Conservation (phyloP, 495 filamentous ascomycete species). For the Aspergillus ellipticus region DNA sequence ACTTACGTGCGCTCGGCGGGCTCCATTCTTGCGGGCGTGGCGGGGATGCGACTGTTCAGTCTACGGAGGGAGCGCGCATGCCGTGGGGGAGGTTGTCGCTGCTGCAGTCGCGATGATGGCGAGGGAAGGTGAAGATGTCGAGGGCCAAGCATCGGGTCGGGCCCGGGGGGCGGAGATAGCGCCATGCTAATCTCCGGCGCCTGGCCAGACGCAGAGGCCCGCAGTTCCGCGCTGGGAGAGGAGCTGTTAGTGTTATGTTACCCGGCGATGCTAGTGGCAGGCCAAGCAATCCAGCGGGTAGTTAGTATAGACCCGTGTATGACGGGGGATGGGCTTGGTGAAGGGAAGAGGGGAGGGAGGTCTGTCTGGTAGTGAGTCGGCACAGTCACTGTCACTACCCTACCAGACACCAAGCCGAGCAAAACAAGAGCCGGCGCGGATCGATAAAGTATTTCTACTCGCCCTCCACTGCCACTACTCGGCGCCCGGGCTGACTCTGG, state of each 20-base stretch:
- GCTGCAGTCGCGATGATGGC: neutral
- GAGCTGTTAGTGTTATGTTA: too few relatives aligned
- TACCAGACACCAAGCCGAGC: neutral
- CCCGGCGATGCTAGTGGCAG: neutral
- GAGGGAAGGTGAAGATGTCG: slow-evolving; percentile 9
- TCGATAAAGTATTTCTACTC: too few relatives aligned
- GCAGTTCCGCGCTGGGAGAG: too few relatives aligned
- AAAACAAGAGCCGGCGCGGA: neutral
- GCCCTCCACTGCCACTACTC: too few relatives aligned
- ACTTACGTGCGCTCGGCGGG: neutral
- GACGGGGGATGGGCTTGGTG: neutral
- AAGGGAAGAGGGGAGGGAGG: neutral
- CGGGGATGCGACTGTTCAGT: neutral
- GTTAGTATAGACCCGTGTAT: neutral
- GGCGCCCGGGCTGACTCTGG: too few relatives aligned
- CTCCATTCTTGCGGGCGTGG: neutral
- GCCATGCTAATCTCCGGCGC: slow-evolving; percentile 1
- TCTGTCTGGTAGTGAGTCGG: too few relatives aligned
- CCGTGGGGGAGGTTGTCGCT: neutral
- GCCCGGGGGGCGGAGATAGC: neutral
- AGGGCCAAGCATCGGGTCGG: slow-evolving; percentile 5
- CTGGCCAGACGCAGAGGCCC: too few relatives aligned
- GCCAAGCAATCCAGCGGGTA: neutral
- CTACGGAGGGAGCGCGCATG: neutral
- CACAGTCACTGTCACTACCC: neutral